Evolutionary conservation across 2,329 filamentous ascomycete species (phyloP).

Genomic region (Knoxdaviesia capensis): DNA sequence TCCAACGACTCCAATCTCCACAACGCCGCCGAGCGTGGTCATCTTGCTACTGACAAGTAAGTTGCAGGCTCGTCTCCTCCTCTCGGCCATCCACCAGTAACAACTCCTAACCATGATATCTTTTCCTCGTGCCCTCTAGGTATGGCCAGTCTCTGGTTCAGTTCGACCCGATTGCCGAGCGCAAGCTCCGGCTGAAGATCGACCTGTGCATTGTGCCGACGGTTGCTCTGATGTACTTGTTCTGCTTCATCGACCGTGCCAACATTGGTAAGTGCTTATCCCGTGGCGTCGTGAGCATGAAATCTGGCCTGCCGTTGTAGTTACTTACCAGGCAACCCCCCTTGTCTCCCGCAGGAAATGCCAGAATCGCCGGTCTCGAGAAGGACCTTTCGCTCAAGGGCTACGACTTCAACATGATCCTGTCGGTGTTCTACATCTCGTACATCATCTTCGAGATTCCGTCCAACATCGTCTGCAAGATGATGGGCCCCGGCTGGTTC

Average conservation of each 20-base stretch:
- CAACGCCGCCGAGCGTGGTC: constrained; percentile 19
- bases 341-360: constrained; percentile 31
- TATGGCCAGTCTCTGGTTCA: constrained; percentile 27
- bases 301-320: background rate
- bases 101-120: constrained; percentile 2
- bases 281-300: background rate
- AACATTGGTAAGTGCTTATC: constrained; percentile 38
- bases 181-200: constrained; percentile 39
- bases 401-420: constrained; percentile 49
- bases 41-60: constrained; percentile 25
- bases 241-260: constrained; percentile 57
- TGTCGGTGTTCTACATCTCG: constrained; percentile 51
- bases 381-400: constrained; percentile 35
- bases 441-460: constrained; percentile 60
- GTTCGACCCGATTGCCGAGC: constrained; percentile 37
- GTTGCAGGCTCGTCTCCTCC: constrained; percentile 2
- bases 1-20: constrained; percentile 1
- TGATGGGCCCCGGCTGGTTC: constrained; percentile 52
- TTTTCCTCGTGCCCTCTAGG: constrained; percentile 8
- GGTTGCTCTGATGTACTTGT: constrained; percentile 45
- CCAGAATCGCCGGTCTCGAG: constrained; percentile 43
- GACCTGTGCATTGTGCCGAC: constrained; percentile 46
- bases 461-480: constrained; percentile 47
- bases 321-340: background rate
- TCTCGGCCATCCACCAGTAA: background rate